Base-by-base conservation (phyloP, 768 basidiomycete genomes). In the Saitozyma sp. region DNA sequence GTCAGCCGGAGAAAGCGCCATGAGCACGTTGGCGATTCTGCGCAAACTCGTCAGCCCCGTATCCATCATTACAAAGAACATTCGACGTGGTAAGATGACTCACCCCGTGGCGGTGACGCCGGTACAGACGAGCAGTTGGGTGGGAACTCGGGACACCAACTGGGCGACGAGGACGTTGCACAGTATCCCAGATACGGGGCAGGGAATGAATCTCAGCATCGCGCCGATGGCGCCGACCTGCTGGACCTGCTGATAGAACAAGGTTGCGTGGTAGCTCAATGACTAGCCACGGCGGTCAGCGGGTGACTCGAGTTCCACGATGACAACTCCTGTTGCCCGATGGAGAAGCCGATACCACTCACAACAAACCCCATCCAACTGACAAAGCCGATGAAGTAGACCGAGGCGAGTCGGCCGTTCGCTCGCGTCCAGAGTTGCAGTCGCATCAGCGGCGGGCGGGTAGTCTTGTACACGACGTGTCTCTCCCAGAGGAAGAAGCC, bases 401-500 rank as follows among this genome's bases (percentile, higher is more conserved):
- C 62, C 6, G 73, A 59, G 2, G 77, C 67, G 8, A 80, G 54
- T 53, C 64, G 58, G 0, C 73, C 78, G 29, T 68, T 73, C 1
- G 74, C 74, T 20, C 76, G 54, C 1, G 74, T 76, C 67, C 71
- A 80, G 11, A 80, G 66, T 50, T 69, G 64, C 13, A 78, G 63
- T 7, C 75, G 57, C 71, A 78, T 75, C 8, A 80, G 61, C 13
- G 78, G 78, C 17, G 71, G 71, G 37, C 66, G 50, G 11, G 60
- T 53, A 9, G 67, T 65, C 16, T 70, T 68, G 17, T 50, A 64
- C 60, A 89, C 88, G 37, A 92, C 81, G 69, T 84, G 82, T 54
- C 79, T 69, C 67, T 92, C 86, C 89, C 89, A 92, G 38, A 76
- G 63, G 50, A 88, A 58, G 81, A 92, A 93, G 1, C 79, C 52